A percentile compares a stretch with the other conserved stretches of the same genome.
Conservation (phyloP, 129 eudicot genomes). For the Pseudognaphalium luteoalbum region DNA sequence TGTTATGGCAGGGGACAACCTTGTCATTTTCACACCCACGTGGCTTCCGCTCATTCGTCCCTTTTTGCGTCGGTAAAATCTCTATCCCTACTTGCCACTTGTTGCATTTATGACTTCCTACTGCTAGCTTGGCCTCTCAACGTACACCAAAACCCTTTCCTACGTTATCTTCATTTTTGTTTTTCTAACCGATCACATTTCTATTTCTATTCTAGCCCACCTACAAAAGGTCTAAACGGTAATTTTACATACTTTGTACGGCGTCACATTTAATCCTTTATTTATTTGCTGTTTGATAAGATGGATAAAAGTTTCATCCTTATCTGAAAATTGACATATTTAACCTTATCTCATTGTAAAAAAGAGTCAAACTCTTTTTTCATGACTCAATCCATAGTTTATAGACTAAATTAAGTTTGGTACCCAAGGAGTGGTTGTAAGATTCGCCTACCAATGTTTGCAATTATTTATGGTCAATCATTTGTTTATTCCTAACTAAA, state of each 20-base stretch:
- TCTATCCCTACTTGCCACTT: constrained; percentile 35
- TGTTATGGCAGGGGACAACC: constrained; percentile 39
- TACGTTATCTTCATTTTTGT: constrained; percentile 9
- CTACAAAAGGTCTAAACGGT: neutral
- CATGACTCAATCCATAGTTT: constrained; percentile 6
- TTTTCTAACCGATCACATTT: too few species aligned
- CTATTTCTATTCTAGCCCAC: neutral
- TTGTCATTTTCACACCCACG: constrained; percentile 27
- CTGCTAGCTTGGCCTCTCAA: constrained; percentile 24
- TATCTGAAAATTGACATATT: constrained; percentile 23
- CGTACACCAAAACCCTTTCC: neutral
- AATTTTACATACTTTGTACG: neutral
- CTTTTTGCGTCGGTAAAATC: constrained; percentile 15
- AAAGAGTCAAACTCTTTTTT: constrained; percentile 2
- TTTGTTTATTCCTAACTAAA: neutral
- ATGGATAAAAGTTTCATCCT: constrained; percentile 24
- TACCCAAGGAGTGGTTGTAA: constrained; percentile 22
- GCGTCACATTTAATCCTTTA: too few species aligned
- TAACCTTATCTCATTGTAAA: constrained; percentile 30
- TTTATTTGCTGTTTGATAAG: neutral
- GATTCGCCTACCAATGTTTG: constrained; percentile 24
- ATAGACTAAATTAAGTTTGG: constrained; percentile 17
- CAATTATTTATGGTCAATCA: constrained; percentile 19
- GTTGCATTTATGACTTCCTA: constrained; percentile 18
- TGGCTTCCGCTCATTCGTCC: constrained; percentile 22